Conservation (phyloP, 2,329 filamentous ascomycete species). For the Aspergillus vadensis region DNA sequence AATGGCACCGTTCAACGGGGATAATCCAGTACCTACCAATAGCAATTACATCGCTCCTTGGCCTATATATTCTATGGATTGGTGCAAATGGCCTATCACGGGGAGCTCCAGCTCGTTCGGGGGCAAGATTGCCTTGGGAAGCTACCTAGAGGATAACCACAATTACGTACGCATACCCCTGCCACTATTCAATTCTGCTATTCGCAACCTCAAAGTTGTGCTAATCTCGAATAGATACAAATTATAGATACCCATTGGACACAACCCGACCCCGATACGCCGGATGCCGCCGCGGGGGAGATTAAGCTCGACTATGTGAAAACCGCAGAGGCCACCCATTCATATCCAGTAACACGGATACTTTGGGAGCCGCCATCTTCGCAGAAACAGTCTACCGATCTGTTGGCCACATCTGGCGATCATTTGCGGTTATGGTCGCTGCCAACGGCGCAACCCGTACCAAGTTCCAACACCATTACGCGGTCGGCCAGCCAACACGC, state of each 20-base stretch:
- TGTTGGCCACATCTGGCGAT: constrained; percentile 92
- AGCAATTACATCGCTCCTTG: constrained; percentile 94
- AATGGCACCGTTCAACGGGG: constrained; percentile 59
- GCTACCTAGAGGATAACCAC: constrained; percentile 95
- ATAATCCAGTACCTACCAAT: constrained; percentile 67
- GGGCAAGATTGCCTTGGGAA: constrained; percentile 91
- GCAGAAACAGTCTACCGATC: constrained; percentile 91
- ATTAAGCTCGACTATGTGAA: constrained; percentile 79
- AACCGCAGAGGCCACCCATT: constrained; percentile 93
- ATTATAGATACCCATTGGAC: constrained; percentile 85
- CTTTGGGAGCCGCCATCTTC: constrained; percentile 95
- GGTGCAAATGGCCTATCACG: constrained; percentile 96
- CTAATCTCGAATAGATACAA: constrained; percentile 70
- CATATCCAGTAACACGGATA: constrained; percentile 92
- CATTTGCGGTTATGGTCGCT: constrained; percentile 93
- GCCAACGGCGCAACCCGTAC: constrained; percentile 64
- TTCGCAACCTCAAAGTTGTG: constrained; percentile 8
- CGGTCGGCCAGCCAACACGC: constrained; percentile 64
- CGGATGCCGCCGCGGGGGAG: constrained; percentile 68
- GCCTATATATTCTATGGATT: constrained; percentile 95
- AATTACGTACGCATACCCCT: constrained; percentile 73
- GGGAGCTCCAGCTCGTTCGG: constrained; percentile 62
- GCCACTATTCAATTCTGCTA: not conserved
- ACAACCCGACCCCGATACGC: constrained; percentile 68
- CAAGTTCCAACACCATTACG: constrained; percentile 67